A percentile compares a stretch with the other conserved stretches of the same genome.
Conservation (phyloP, 2,329 filamentous ascomycete genomes). For the Ilyonectria sp. region DNA sequence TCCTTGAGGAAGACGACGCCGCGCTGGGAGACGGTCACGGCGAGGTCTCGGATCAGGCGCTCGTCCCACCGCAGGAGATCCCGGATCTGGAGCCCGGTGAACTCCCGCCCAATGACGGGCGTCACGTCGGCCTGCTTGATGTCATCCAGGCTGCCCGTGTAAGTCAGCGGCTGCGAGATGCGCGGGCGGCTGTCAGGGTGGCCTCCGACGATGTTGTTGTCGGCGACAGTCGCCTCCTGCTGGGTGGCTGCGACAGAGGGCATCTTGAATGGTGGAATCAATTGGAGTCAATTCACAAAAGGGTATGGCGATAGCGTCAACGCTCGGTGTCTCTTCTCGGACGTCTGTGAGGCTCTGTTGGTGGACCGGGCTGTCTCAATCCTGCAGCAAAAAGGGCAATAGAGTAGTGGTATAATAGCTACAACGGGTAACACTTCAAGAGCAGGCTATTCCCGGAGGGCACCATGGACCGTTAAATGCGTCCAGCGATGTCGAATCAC, state of each 20-base stretch:
- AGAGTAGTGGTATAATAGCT: constrained; percentile 24
- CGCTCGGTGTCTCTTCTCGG: background rate
- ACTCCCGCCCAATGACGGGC: constrained; percentile 67
- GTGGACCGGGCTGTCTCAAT: constrained; percentile 1
- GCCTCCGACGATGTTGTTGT: constrained; percentile 49
- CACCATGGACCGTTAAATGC: constrained; percentile 37
- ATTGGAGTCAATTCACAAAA: constrained; percentile 25
- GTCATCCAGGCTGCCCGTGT: constrained; percentile 58
- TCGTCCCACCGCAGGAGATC: constrained; percentile 58
- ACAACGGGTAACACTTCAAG: constrained; percentile 14
- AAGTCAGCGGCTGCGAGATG: constrained; percentile 54
- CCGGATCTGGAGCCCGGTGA: constrained; percentile 54
- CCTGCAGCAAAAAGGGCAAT: constrained; percentile 5
- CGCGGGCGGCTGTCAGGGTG: constrained; percentile 50
- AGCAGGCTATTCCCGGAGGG: constrained; percentile 37
- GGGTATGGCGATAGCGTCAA: constrained; percentile 11
- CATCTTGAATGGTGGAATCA: constrained; percentile 48
- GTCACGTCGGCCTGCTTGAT: constrained; percentile 59
- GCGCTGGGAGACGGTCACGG: constrained; percentile 62
- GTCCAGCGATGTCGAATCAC: constrained; percentile 42
- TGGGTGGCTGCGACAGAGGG: constrained; percentile 50
- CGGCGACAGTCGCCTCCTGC: constrained; percentile 24
- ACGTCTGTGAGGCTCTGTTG: constrained; percentile 15
- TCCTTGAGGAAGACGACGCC: constrained; percentile 57
- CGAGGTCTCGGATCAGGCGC: constrained; percentile 67